A percentile compares a stretch with the other conserved stretches of the same genome.
Evolutionary conservation across 1,284 basidiomycete genomes (phyloP).

Genomic region (Papiliotrema laurentii): DNA sequence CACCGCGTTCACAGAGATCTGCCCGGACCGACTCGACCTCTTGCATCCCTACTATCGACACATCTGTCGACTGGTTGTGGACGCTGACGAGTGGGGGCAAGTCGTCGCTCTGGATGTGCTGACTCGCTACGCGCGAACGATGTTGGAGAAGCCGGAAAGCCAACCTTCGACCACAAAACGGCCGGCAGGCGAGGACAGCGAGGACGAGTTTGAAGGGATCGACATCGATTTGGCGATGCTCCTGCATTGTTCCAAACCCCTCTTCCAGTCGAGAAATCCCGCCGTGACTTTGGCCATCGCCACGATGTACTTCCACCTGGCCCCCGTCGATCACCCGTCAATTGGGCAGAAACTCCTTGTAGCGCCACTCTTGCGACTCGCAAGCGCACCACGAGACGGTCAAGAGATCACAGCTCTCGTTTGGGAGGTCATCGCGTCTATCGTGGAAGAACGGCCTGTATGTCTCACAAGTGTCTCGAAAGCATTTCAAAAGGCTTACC

Average conservation of each 20-base stretch:
- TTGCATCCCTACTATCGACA: constrained; percentile 84
- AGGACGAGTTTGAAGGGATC: constrained; percentile 57
- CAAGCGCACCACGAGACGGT: constrained; percentile 38
- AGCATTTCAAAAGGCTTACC: constrained; percentile 6
- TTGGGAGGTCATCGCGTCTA: constrained; percentile 63
- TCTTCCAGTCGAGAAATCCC: constrained; percentile 79
- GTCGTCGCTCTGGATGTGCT: constrained; percentile 73
- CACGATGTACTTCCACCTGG: constrained; percentile 68
- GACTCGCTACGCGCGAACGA: constrained; percentile 72
- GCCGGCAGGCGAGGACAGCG: constrained; percentile 15
- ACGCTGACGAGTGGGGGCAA: constrained; percentile 97
- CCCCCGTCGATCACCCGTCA: constrained; percentile 50
- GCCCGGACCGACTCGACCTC: constrained; percentile 76
- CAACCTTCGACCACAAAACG: constrained; percentile 3
- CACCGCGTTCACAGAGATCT: constrained; percentile 76
- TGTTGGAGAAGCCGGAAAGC: constrained; percentile 67
- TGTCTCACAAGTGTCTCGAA: constrained; percentile 31
- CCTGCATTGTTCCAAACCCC: constrained; percentile 64
- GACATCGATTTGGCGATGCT: constrained; percentile 67
- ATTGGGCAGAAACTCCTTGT: constrained; percentile 39
- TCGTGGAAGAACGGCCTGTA: constrained; percentile 62
- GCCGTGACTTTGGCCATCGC: constrained; percentile 73
- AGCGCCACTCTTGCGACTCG: constrained; percentile 36
- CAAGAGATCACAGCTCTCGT: constrained; percentile 68
- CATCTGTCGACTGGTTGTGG: constrained; percentile 74